Percentiles rank a stretch among this genome's conserved stretches.
These are phyloP conservation scores for Phytophthora aleatoria DNA, from an alignment of 352 stramenopile species.

Conservation along the genomic window DNA sequence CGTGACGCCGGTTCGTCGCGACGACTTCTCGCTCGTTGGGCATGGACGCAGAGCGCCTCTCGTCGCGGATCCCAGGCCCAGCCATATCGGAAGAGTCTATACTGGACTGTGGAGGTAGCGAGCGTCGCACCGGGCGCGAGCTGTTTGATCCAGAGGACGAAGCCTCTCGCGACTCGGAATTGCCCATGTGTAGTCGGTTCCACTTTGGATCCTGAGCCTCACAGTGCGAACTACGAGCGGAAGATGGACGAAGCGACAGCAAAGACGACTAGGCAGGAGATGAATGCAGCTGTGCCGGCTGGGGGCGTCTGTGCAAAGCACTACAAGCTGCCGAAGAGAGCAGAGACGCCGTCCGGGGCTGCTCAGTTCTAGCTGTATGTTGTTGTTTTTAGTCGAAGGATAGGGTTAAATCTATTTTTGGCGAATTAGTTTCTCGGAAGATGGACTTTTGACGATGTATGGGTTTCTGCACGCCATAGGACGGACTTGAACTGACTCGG, in stretches of 20 bases:
- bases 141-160: slow-evolving; percentile 31
- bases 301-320: slow-evolving; percentile 5
- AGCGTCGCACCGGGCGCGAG: slow-evolving; percentile 12
- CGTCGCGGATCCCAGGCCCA: not conserved
- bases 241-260: not conserved
- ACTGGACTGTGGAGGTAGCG: slow-evolving; percentile 24
- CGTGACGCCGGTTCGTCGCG: slow-evolving; percentile 15
- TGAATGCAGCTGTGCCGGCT: slow-evolving; percentile 2
- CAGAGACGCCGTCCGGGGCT: slow-evolving; percentile 11
- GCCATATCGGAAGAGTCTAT: slow-evolving; percentile 16
- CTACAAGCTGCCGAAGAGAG: slow-evolving; percentile 25
- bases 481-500: slow-evolving; percentile 34
- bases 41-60: slow-evolving; percentile 39
- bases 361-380: slow-evolving; percentile 15
- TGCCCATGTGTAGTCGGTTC: slow-evolving; percentile 50
- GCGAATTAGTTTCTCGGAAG: slow-evolving; percentile 9
- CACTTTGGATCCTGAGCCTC: slow-evolving; percentile 9
- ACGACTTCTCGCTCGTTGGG: slow-evolving; percentile 21
- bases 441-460: slow-evolving; percentile 10
- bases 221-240: slow-evolving; percentile 5
- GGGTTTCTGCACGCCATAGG: slow-evolving; percentile 21
- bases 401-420: slow-evolving; percentile 8
- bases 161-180: slow-evolving; percentile 52
- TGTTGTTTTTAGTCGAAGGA: slow-evolving; percentile 34
- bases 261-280: slow-evolving; percentile 6